Percentiles rank a stretch among this genome's conserved stretches.
phyloP scores from a whole-genome alignment of 306 rosid species.

The Macrotyloma uniflorum region DNA sequence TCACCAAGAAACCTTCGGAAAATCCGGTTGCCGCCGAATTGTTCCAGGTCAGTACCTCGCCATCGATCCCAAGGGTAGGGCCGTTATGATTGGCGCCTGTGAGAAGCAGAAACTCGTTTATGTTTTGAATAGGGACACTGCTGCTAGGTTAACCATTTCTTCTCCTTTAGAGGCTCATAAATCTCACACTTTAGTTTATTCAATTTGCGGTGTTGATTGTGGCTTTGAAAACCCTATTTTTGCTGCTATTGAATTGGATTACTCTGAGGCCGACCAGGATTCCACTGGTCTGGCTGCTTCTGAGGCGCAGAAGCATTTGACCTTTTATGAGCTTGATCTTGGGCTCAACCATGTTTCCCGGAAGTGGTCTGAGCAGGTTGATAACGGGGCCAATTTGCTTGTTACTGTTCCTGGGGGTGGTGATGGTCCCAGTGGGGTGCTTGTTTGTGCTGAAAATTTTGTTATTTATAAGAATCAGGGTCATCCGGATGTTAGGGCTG shows the following conservation, averaged over 20 bases:
- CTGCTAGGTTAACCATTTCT: constrained; percentile 91
- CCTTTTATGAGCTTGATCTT: constrained; percentile 90
- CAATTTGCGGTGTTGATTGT: constrained; percentile 92
- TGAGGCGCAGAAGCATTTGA: constrained; percentile 83
- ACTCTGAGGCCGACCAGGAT: constrained; percentile 88
- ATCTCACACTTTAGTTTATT: constrained; percentile 83
- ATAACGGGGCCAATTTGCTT: constrained; percentile 90
- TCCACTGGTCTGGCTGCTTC: constrained; percentile 79
- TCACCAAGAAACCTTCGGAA: constrained; percentile 95
- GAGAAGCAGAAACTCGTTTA: constrained; percentile 96
- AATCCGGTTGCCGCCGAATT: constrained; percentile 88
- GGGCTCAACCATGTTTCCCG: constrained; percentile 95
- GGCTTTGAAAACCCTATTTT: constrained; percentile 97
- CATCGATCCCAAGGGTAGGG: constrained; percentile 93
- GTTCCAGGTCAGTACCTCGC: constrained; percentile 95
- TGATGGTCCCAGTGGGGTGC: constrained; percentile 96
- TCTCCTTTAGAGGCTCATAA: constrained; percentile 94
- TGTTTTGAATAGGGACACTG: constrained; percentile 87
- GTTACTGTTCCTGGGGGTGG: constrained; percentile 98
- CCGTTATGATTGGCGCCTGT: constrained; percentile 94
- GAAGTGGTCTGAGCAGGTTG: constrained; percentile 96
- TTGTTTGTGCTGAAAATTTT: constrained; percentile 94
- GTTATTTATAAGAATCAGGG: constrained; percentile 98
- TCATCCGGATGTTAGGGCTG: constrained; percentile 84
- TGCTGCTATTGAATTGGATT: constrained; percentile 92